Base-by-base conservation (phyloP, 768 basidiomycete genomes). In the Polyporus arcularius region DNA sequence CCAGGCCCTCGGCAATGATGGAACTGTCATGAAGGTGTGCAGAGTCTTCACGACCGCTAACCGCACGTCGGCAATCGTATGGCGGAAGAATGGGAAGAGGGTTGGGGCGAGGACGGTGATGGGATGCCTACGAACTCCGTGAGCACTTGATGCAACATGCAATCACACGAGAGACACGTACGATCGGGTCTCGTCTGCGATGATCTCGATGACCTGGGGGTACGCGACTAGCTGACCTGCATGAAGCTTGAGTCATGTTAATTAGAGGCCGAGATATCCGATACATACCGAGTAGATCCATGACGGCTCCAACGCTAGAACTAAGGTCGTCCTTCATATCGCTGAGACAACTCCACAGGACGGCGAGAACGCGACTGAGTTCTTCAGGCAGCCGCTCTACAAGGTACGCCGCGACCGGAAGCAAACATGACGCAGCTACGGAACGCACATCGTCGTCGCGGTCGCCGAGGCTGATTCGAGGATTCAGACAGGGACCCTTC, bases 311-410 rank as follows among this genome's bases (percentile, higher is more conserved):
- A 41, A 97, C 94, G 60, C 96, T 98, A 53, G 94, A 98, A 64
- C 94, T 94, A 3, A 99, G 75, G 67, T 99, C 97, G 72, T 99
- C 97, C 70, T 94, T 96, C 85, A 96, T 94, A 67, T 93, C 90
- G 28, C 84, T 84, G 40, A 99, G 76, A 68, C 96, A 98, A 61
- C 82, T 83, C 95, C 96, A 98, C 7, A 99, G 77, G 2, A 97
- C 92, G 8, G 87, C 79, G 53, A 98, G 79, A 30, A 99, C 85
- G 14, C 80, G 79, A 54, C 84, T 80, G 2, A 98, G 78, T 11
- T 88, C 85, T 46, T 87, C 85, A 9, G 87, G 85, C 8, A 98
- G 75, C 61, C 85, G 83, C 30, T 85, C 77, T 4, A 97, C 93
- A 38, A 99, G 82, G 62, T 88, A 86, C 2, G 81, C 80, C 0